Conservation (phyloP, 805 yeast species). For the Brettanomyces naardenensis region DNA sequence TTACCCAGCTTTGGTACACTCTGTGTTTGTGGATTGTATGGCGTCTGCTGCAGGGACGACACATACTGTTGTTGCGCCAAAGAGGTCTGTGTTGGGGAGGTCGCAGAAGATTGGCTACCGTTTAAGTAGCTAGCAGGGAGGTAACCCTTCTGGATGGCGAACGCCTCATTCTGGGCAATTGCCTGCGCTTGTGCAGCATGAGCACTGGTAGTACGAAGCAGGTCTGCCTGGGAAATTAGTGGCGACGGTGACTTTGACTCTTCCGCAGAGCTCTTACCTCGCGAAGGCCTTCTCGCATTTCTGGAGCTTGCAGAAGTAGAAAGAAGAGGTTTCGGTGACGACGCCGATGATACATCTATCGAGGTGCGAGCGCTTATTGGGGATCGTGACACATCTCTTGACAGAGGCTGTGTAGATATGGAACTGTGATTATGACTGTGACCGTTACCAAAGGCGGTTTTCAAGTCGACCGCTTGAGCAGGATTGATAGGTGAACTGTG, state of each 20-base stretch:
- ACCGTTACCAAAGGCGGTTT: constrained; percentile 31
- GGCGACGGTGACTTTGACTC: not conserved
- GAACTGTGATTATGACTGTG: not conserved
- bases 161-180: constrained; percentile 3
- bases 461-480: constrained; percentile 51
- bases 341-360: too few species aligned
- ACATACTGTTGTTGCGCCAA: not conserved
- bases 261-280: not conserved
- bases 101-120: not conserved
- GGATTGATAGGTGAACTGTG: constrained; percentile 35
- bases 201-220: not conserved
- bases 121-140: not conserved
- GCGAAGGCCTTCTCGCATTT: not conserved
- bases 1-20: constrained; percentile 1
- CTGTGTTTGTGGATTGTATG: constrained; percentile 4
- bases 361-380: too few species aligned
- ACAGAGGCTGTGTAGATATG: not conserved
- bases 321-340: too few species aligned
- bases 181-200: constrained; percentile 2
- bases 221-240: not conserved
- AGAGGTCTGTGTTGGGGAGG: not conserved
- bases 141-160: not conserved
- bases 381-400: not conserved
- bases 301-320: not conserved
- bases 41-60: constrained; percentile 2